Conservation (phyloP, 2,329 filamentous ascomycete genomes). For the Thermothelomyces thermophilus region DNA sequence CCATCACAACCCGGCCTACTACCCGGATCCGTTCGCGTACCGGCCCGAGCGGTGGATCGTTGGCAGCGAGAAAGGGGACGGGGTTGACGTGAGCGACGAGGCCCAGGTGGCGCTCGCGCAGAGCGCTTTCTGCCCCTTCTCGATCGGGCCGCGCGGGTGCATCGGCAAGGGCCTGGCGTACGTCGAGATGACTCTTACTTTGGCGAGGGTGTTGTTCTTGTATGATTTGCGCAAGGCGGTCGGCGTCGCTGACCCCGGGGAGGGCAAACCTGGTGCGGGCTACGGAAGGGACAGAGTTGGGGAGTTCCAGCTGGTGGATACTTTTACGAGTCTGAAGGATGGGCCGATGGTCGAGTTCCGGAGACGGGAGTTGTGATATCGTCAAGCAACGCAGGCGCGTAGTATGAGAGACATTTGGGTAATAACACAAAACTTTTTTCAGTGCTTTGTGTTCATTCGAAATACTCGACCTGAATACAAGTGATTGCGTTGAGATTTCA, state of each 20-base stretch:
- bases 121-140: slow-evolving; percentile 69
- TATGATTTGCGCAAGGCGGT: slow-evolving; percentile 53
- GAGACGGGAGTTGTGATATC: slow-evolving; percentile 24
- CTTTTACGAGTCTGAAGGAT: slow-evolving; percentile 67
- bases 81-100: slow-evolving; percentile 36
- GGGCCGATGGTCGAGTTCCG: slow-evolving; percentile 62
- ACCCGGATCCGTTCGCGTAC: slow-evolving; percentile 51
- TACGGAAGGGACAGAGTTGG: slow-evolving; percentile 47
- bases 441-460: too few relatives aligned
- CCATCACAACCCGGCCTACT: slow-evolving; percentile 60
- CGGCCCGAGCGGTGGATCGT: slow-evolving; percentile 60
- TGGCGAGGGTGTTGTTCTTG: slow-evolving; percentile 54
- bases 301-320: slow-evolving; percentile 67
- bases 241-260: slow-evolving; percentile 44
- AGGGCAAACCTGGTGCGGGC: slow-evolving; percentile 41
- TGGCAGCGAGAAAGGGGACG: slow-evolving; percentile 25
- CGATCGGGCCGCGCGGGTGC: slow-evolving; percentile 61
- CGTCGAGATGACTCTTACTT: slow-evolving; percentile 56
- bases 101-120: slow-evolving; percentile 51
- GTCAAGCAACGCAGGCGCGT: too few relatives aligned
- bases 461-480: too few relatives aligned
- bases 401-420: too few relatives aligned
- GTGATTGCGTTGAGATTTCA: too few relatives aligned
- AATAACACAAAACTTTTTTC: too few relatives aligned
- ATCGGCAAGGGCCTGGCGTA: slow-evolving; percentile 67